These are phyloP conservation scores for Aspergillus persii DNA, from an alignment of 2,329 filamentous ascomycete genomes.

Conservation along the genomic window DNA sequence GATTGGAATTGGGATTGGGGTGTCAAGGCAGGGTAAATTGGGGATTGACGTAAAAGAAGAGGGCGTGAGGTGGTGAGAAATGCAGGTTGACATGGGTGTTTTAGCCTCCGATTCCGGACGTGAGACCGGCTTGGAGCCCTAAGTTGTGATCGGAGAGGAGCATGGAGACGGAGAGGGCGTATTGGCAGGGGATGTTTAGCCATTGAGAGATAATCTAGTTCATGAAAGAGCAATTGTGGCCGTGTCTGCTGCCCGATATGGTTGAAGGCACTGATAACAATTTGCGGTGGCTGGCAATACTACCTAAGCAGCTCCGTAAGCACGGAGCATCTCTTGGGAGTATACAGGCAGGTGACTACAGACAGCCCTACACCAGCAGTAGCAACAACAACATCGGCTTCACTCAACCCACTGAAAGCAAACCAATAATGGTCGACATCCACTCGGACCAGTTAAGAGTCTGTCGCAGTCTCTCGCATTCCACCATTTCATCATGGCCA, in stretches of 20 bases:
- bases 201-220: too few species aligned
- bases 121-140: background rate
- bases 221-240: background rate
- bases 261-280: background rate
- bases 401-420: background rate
- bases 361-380: background rate
- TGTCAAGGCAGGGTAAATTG: background rate
- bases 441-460: background rate
- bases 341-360: background rate
- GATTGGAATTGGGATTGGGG: background rate
- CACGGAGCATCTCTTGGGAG: too few species aligned
- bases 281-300: background rate
- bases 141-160: background rate
- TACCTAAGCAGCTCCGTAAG: too few species aligned
- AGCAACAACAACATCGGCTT: background rate
- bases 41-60: background rate
- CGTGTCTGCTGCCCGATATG: background rate
- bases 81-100: background rate
- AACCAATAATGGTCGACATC: background rate
- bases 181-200: background rate
- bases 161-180: background rate
- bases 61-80: background rate
- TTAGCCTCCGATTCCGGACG: background rate
- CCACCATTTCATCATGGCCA: background rate
- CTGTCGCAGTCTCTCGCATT: background rate